Base-by-base conservation (phyloP, 2,329 filamentous ascomycete genomes). In the Microcyclospora tardicrescens region DNA sequence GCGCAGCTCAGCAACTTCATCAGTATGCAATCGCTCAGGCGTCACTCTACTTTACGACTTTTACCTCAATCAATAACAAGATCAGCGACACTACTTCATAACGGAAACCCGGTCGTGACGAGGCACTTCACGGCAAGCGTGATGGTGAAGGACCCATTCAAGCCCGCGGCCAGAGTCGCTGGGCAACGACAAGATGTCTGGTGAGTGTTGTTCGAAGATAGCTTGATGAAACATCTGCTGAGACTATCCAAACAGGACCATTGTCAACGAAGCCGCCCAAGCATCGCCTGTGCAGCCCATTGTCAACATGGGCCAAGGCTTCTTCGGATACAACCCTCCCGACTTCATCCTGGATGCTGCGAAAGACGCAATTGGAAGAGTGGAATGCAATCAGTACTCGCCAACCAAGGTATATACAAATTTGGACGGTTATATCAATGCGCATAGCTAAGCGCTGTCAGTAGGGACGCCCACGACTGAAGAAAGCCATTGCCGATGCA, bases 381-480 rank as follows among this genome's bases (percentile, higher is more conserved):
- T 98, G 15, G 91, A 96, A 50, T 95, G 89, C 72, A 98, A 98
- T 62, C 91, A 98, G 69, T 98, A 98, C 71, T 89, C 86, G 15
- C 91, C 87, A 2, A 95, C 91, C 14, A 91, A 86, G 71, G 71
- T 73, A 61, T 35, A 36, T 28, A n/a, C 12, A 12, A 13, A 19
- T 35, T 16, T 33, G 14, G 9, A 12, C 28, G n/a, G n/a, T 24
- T 10, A 33, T 41, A 30, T n/a, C 6, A 6, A 5, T 3, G 24
- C 11, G 33, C 14, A 15, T 39, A 33, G 40, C 46, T 52, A 36
- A 54, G 41, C 35, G 16, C 28, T 34, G 38, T 29, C 28, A 40
- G 35, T 45, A 75, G 67, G 91, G 91, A 43, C 79, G 89, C 6
- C 89, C 91, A 32, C 75, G 89, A 39, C 71, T 98, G 56, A 89